Conservation (phyloP, 805 yeast species). For the Candida orba region DNA sequence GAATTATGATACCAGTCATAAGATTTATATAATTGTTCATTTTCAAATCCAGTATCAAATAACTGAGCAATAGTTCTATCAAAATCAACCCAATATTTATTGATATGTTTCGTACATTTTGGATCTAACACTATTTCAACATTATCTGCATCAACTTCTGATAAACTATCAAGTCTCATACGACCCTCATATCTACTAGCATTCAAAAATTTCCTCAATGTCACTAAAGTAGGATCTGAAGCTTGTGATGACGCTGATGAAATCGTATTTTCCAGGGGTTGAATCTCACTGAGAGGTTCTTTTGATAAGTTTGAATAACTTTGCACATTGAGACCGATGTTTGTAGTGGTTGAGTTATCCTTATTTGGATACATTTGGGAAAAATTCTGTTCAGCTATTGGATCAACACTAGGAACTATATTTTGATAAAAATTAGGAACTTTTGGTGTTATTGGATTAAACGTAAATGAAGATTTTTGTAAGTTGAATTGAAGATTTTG, state of each 20-base stretch:
- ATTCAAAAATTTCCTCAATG: neutral
- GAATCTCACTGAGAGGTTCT: neutral
- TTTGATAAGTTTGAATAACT: neutral
- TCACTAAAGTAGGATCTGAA: neutral
- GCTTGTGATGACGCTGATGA: neutral
- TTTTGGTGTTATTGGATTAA: neutral
- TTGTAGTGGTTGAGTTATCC: no score
- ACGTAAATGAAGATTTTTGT: slow-evolving; percentile 6
- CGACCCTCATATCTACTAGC: slow-evolving; percentile 1
- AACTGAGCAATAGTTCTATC: slow-evolving; percentile 2
- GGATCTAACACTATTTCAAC: slow-evolving; percentile 20
- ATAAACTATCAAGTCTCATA: slow-evolving; percentile 12
- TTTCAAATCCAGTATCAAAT: slow-evolving; percentile 16
- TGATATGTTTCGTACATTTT: slow-evolving; percentile 16
- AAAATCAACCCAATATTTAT: slow-evolving; percentile 15
- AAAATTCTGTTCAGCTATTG: slow-evolving; percentile 1
- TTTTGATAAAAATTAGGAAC: neutral
- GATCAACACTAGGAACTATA: no score
- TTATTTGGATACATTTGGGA: neutral
- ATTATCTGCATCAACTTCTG: slow-evolving; percentile 15
- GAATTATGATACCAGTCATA: slow-evolving; percentile 15
- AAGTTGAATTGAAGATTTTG: slow-evolving; percentile 18
- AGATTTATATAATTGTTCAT: slow-evolving; percentile 17
- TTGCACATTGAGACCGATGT: no score
- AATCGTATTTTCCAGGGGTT: no score